Base-by-base conservation (phyloP, 1,284 basidiomycete genomes). In the Vanrija humicola region DNA sequence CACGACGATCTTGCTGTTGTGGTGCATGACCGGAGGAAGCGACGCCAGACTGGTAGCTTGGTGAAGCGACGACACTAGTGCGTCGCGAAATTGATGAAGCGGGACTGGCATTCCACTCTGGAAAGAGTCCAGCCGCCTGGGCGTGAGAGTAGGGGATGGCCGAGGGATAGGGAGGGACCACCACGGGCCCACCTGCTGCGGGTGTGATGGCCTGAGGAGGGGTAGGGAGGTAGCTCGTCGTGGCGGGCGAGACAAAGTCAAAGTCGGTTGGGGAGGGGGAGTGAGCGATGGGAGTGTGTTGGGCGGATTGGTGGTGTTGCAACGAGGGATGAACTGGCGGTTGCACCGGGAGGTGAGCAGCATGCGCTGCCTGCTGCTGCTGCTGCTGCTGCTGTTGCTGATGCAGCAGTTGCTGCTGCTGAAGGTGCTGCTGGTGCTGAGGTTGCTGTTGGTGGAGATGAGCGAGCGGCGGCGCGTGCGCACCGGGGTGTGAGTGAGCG, bases 101-200 rank as follows among this genome's bases (percentile, higher is more conserved):
- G 34, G 34, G 34, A 34, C 34, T 34, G 34, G 10, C 34, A 34
- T 34, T 34, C 34, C 34, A 34, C 34, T 34, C 34, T 10, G 34
- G 34, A 34, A 34, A 34, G 12, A 34, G 52, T 8, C 56, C 56
- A n/a, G 56, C 56, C 14, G 49, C 48, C 26, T 48, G 51, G 19
- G 48, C 45, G 23, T 58, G 56, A 52, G 52, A 58, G 39, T 58
- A 48, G 12, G 52, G 12, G 12, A 34, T 34, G 34, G 34, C 34
- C 12, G 34, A 34, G 9, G 34, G 34, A 15, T 34, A 34, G 12
- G 34, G 34, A 14, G 34, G 34, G 34, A 34, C 34, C 34, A 34
- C 34, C 34, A 34, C 34, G 4, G 34, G 34, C 34, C 34, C 34
- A 14, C 34, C 34, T 34, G 34, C 12, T 5, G 34, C 34, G 34